Evolutionary conservation across 495 filamentous ascomycete genomes (phyloP), one percentile per base, ranked within the genome.

Genomic region (Hyaloscypha bicolor): DNA sequence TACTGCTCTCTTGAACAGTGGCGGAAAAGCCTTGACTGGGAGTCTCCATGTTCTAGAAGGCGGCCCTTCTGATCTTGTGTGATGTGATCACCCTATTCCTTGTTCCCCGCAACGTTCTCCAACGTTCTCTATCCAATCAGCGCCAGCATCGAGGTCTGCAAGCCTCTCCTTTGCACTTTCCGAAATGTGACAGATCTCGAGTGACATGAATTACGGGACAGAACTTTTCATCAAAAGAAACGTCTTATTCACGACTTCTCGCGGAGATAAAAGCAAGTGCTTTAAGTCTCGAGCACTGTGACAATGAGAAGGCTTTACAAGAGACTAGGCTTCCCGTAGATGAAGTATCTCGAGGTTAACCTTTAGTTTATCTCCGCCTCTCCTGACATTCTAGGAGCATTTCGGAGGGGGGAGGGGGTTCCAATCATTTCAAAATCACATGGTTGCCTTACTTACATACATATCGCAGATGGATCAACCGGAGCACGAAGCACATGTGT

Each of bases 121-220:
- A 37, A 37, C 8, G 6, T 37, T 16, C 6, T 53, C 16, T 53
- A 14, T 22, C 53, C 53, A 56, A 25, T 56, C 53, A 56, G 2
- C 6, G 9, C 53, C 21, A 56, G 8, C 21, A 25, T 9, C 53
- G 3, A 56, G 22, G 3, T n/a, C 22, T 59, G 19, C 56, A 59
- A 59, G 56, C 56, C 56, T 32, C 16, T 37, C 35, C 12, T 48
- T 48, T 19, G 11, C 42, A 4, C 42, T 19, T 37, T 32, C 29
- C 56, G 56, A 37, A 37, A 59, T 59, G 30, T 59, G 56, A 59
- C 19, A 59, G 56, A 59, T 39, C 56, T 59, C 32, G 56, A 35
- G 32, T 21, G 56, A 59, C 56, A 9, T 29, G 56, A 16, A 4
- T 19, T 14, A 11, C 9, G 42, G 16, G 12, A 19, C 11, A 6